phyloP scores from a whole-genome alignment of 371 early-diverging fungal genomes.

The Rhizopus stolonifer region DNA sequence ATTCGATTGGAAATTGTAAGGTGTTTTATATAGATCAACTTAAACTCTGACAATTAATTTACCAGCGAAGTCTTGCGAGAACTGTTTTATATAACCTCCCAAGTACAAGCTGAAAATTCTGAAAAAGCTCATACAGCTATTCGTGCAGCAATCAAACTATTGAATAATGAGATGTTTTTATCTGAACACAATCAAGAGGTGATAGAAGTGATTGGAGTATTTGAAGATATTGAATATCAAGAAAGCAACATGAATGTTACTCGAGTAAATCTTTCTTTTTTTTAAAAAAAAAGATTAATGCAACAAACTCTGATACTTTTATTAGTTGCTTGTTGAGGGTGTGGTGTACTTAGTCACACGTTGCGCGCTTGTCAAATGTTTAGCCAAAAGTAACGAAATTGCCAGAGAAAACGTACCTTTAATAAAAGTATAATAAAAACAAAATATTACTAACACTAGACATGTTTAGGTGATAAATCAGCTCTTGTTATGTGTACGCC shows the following conservation, averaged over 20 bases:
- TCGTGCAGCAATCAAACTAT: constrained; percentile 11
- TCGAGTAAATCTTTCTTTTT: background rate
- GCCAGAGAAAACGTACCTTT: constrained; percentile 22
- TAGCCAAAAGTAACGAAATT: constrained; percentile 17
- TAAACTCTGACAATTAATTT: background rate
- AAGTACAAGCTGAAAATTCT: constrained; percentile 11
- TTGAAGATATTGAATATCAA: constrained; percentile 28
- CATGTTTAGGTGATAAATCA: constrained; percentile 29
- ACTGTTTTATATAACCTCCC: constrained; percentile 5
- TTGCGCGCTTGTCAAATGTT: constrained; percentile 21
- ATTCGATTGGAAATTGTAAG: constrained; percentile 26
- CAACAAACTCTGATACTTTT: background rate
- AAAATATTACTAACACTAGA: too few species aligned
- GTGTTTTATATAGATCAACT: background rate
- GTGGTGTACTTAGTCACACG: constrained; percentile 37
- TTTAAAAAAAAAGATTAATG: too few species aligned
- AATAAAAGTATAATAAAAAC: background rate
- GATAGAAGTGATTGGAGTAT: constrained; percentile 24
- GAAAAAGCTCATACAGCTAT: constrained; percentile 26
- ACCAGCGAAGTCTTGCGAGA: constrained; percentile 18
- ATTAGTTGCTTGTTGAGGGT: constrained; percentile 31
- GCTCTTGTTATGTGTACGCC: constrained; percentile 23
- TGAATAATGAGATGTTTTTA: constrained; percentile 26
- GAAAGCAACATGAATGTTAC: background rate
- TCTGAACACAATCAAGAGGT: constrained; percentile 22